phyloP scores from a whole-genome alignment of 2,329 filamentous ascomycete species.

The Cladobotryum mycophilum region DNA sequence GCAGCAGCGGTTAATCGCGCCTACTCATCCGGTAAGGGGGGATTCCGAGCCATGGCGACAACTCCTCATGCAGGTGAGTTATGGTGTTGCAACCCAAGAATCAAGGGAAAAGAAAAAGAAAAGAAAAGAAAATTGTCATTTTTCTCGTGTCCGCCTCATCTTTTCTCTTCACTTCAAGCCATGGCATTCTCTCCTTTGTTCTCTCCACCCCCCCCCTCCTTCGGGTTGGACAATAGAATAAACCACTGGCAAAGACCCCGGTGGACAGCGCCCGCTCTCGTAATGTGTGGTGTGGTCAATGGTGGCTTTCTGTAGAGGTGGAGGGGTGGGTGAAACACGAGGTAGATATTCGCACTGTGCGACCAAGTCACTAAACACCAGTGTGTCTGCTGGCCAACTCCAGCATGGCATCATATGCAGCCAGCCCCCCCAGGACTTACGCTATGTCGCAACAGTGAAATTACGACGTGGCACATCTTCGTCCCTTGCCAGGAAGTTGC shows the following conservation, averaged over 20 bases:
- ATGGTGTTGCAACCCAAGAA: too few species aligned
- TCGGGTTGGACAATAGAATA: neutral
- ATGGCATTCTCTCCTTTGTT: slow-evolving; percentile 1
- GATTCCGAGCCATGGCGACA: too few species aligned
- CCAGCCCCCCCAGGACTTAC: slow-evolving; percentile 7
- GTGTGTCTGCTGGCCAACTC: slow-evolving; percentile 9
- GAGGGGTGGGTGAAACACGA: neutral
- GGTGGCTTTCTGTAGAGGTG: neutral
- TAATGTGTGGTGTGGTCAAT: neutral
- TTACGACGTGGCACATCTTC: slow-evolving; percentile 13
- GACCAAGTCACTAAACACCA: slow-evolving; percentile 4
- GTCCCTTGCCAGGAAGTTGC: slow-evolving; percentile 7
- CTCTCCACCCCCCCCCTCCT: neutral
- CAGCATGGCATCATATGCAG: slow-evolving; percentile 10
- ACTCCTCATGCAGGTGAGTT: neutral
- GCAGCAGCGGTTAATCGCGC: too few species aligned
- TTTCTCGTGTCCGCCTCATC: slow-evolving; percentile 3
- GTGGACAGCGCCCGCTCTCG: neutral
- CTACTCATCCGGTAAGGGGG: too few species aligned
- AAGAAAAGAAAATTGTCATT: neutral
- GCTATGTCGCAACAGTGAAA: slow-evolving; percentile 10
- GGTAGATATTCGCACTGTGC: slow-evolving; percentile 10
- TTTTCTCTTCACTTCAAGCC: neutral
- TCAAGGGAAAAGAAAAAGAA: neutral
- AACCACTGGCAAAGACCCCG: neutral